These are phyloP conservation scores for Mallotus repandus DNA, from an alignment of 441 rosid species.

Conservation along the genomic window DNA sequence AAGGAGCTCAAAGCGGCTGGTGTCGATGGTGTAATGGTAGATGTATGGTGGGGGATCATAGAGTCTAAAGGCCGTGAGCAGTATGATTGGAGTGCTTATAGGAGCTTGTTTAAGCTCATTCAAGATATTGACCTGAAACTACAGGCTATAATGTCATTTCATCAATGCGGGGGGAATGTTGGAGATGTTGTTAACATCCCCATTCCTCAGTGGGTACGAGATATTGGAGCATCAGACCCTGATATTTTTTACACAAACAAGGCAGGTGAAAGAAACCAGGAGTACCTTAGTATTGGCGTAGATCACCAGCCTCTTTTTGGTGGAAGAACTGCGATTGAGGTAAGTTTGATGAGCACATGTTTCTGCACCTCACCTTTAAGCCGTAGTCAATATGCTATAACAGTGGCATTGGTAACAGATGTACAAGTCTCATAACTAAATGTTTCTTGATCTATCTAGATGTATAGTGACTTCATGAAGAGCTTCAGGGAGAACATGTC, in stretches of 20 bases:
- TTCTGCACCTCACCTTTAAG: neutral
- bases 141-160: conserved; percentile 83
- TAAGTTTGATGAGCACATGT: conserved; percentile 13
- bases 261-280: conserved; percentile 52
- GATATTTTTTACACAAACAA: conserved; percentile 66
- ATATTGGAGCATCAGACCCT: conserved; percentile 51
- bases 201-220: conserved; percentile 65
- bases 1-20: conserved; percentile 60
- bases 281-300: conserved; percentile 63
- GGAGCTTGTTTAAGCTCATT: conserved; percentile 54
- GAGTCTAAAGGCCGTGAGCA: conserved; percentile 55
- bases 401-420: too few species aligned
- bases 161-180: conserved; percentile 81
- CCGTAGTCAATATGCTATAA: neutral
- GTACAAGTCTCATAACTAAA: too few species aligned
- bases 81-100: conserved; percentile 72
- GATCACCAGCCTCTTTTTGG: conserved; percentile 54
- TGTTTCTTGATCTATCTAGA: too few species aligned
- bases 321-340: conserved; percentile 71
- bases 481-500: too few species aligned
- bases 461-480: too few species aligned
- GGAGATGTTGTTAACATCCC: conserved; percentile 70
- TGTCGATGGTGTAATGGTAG: conserved; percentile 74
- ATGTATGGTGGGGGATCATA: conserved; percentile 82
- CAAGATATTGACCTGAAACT: conserved; percentile 47